Percentiles rank a stretch among this genome's conserved stretches.
Conservation (phyloP, 805 yeast genomes). For the Candida schatavii region DNA sequence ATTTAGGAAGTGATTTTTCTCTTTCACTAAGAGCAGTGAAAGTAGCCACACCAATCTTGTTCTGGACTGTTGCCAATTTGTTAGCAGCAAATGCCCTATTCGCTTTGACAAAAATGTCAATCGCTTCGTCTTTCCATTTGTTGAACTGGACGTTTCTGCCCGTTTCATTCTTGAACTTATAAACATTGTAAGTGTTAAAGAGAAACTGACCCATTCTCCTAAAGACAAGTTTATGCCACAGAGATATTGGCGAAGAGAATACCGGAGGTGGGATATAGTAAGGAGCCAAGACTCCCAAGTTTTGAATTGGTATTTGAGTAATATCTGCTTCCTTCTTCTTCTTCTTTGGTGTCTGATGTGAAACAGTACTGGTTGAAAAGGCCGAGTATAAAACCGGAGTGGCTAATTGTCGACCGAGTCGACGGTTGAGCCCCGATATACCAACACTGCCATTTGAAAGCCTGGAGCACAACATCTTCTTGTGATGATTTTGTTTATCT, state of each 20-base stretch:
- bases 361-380: not conserved
- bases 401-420: no score
- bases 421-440: no score
- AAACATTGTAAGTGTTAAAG: conserved; percentile 57
- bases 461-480: no score
- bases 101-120: conserved; percentile 72
- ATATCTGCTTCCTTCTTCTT: conserved; percentile 26
- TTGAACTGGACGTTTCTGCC: conserved; percentile 54
- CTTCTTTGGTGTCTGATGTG: not conserved
- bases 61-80: conserved; percentile 45
- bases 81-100: conserved; percentile 75
- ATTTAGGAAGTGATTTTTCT: conserved; percentile 48
- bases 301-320: conserved; percentile 36
- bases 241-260: conserved; percentile 21
- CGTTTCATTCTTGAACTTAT: conserved; percentile 44
- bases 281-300: conserved; percentile 41
- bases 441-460: no score
- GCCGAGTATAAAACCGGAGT: no score
- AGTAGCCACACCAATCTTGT: conserved; percentile 28
- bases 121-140: conserved; percentile 83
- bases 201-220: conserved; percentile 68
- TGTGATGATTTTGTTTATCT: no score
- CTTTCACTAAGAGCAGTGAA: conserved; percentile 30
- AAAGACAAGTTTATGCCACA: conserved; percentile 46
- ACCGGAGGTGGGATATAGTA: conserved; percentile 42